Evolutionary conservation across 495 filamentous ascomycete genomes (phyloP), one percentile per base, ranked within the genome.

Genomic region (Daldinia grandis): DNA sequence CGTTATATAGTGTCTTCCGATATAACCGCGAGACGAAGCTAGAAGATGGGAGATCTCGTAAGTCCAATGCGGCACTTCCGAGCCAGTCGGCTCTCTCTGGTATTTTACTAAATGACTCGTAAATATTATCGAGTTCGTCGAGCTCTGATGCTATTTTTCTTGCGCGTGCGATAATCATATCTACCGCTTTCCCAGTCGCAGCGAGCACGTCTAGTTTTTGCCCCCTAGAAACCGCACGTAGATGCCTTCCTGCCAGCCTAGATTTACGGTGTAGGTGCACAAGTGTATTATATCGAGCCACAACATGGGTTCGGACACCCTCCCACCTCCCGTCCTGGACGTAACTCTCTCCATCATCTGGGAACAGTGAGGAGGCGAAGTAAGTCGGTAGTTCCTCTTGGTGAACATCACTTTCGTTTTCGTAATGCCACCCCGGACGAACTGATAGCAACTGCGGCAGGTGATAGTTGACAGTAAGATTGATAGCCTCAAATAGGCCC

Each of bases 391-490:
- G 6, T 12, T 50, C 10, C 10, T 25, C 44, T 50, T 21, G 15
- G 7, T 51, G 17, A 15, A 5, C 2, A 5, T 37, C 42, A 6
- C 21, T 25, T 14, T 12, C 31, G 15, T 30, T 7, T 15, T 38
- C 27, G 51, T 51, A 33, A 35, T 24, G 6, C 25, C 25, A 33
- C 50, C 47, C 35, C 5, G 37, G 33, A 7, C 10, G 21, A 17
- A 64, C 25, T 12, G 8, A 7, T 8, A 64, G 50, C 2, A 65
- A 9, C 8, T 50, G 38, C 15, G 53, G 62, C 14, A 65, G 5
- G 19, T 51, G 38, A 7, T 28, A 9, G 14, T 51, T 14, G 27
- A 65, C 54, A 0, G 54, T 50, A 4, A 10, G 15, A 12, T 58
- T 50, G 21, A 58, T 25, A 50, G 54, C 21, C 3, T 38, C 27